Evolutionary conservation across 495 filamentous ascomycete genomes (phyloP), one percentile per base, ranked within the genome.

Genomic region (Apodospora peruviana): DNA sequence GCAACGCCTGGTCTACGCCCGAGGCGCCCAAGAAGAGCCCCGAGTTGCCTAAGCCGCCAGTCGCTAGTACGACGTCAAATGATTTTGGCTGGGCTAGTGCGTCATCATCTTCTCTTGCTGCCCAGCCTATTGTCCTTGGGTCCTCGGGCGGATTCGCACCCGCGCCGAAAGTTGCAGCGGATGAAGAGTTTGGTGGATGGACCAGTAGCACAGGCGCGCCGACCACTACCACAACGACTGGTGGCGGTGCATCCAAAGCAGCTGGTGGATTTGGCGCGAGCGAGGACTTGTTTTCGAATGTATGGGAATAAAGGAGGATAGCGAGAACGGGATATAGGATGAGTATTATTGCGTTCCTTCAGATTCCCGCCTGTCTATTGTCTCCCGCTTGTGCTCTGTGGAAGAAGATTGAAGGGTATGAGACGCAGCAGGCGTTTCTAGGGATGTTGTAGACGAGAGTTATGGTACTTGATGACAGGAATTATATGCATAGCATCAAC

Each of bases 131-230:
- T 53, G 73, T 80, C 3, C 75, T 74, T 2, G 74, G 76, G 9
- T 45, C 70, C 1, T 69, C 69, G 7, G 75, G 76, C 21, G 75
- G 75, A 1, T 77, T 77, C 51, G 68, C 64, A 11, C 53, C 72
- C 3, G 64, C 79, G 19, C 82, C 86, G 10, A 83, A 83, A 53
- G 84, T 93, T 2, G 77, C 80, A 23, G 81, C 80, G 0, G 90
- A 96, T 61, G 90, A 96, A 66, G 90, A 96, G 56, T 96, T 95
- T 70, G 90, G 90, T 14, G 90, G 90, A 19, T 96, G 90, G 90
- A 85, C 84, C 38, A 90, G 86, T 68, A 73, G 75, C 43, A 72
- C 75, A n/a, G 66, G 61, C 19, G 49, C 70, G 40, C 48, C 60
- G 44, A 80, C 62, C 46, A 56, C 44, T 21, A 18, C 9, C 5